Base-by-base conservation (phyloP, 1,284 basidiomycete genomes). In the Athelia psychrophila region DNA sequence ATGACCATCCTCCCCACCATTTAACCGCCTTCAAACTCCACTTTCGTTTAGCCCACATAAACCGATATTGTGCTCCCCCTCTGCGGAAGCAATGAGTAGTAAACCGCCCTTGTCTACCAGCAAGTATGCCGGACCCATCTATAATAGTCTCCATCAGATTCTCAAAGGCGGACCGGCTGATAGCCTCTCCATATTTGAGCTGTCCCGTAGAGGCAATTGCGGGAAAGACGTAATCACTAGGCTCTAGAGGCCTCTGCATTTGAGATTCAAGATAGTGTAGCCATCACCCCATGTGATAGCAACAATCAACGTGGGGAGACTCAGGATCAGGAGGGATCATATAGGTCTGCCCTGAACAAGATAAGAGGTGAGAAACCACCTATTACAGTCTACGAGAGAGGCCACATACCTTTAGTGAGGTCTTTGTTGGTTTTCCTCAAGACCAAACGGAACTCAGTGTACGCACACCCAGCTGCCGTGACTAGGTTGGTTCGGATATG, bases 381-480 rank as follows among this genome's bases (percentile, higher is more conserved):
- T n/a, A n/a, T n/a, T n/a, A n/a, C n/a, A n/a, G n/a, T n/a, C n/a
- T n/a, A n/a, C n/a, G n/a, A n/a, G n/a, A n/a, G n/a, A n/a, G n/a
- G n/a, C 10, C 12, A 44, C 42, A 47, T 27, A 56, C 58, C 50
- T 45, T 58, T 59, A 12, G 44, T 59, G 3, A 51, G 57, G 44
- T 61, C 60, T 44, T 60, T 58, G 50, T 61, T 60, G 2, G 58
- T 61, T 42, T 61, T 61, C 12, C 54, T 51, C 36, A 60, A 61
- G 12, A 57, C 51, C 16, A 61, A 52, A 6, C 48, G 33, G 40
- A 62, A 55, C 35, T 60, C 51, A 42, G 23, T 33, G 54, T 50
- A 20, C 52, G 48, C 10, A 50, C 44, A 9, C 23, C 25, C 23
- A 45, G 45, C 13, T 42, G 23, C 10, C 40, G 10, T n/a, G 20